Percentiles rank a stretch among this genome's conserved stretches.
Conservation (phyloP, 2,329 filamentous ascomycete species). For the Hypoxylon sp. region DNA sequence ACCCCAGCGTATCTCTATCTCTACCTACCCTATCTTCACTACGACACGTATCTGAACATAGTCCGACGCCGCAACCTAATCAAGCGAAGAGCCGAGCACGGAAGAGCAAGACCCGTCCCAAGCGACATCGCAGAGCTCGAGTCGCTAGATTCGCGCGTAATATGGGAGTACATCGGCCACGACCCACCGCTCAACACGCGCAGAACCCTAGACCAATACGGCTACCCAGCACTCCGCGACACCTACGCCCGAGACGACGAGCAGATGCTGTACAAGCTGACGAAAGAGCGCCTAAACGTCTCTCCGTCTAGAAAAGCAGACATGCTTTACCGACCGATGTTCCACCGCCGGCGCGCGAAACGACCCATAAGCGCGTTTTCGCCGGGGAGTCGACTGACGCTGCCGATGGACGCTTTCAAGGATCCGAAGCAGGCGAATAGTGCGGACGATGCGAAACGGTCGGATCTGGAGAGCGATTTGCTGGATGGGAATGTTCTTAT, state of each 20-base stretch:
- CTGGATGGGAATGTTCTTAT: constrained; percentile 68
- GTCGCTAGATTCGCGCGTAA: constrained; percentile 65
- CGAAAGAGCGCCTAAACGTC: constrained; percentile 59
- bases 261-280: constrained; percentile 73
- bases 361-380: constrained; percentile 28
- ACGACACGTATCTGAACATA: constrained; percentile 68
- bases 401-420: constrained; percentile 29
- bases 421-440: constrained; percentile 30
- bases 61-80: constrained; percentile 65
- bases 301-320: too few relatives aligned
- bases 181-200: constrained; percentile 69
- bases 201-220: constrained; percentile 70
- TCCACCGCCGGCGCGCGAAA: constrained; percentile 17
- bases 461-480: constrained; percentile 48
- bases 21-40: constrained; percentile 69
- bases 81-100: constrained; percentile 59
- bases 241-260: constrained; percentile 70
- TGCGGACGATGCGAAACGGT: constrained; percentile 14
- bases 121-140: constrained; percentile 61
- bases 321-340: too few relatives aligned
- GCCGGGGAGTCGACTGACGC: constrained; percentile 36
- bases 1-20: constrained; percentile 55
- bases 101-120: constrained; percentile 64
- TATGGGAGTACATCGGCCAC: constrained; percentile 69
- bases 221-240: constrained; percentile 68